Evolutionary conservation across 1,284 basidiomycete genomes (phyloP), one percentile per base, ranked within the genome.

Genomic region (Baeospora myosura): DNA sequence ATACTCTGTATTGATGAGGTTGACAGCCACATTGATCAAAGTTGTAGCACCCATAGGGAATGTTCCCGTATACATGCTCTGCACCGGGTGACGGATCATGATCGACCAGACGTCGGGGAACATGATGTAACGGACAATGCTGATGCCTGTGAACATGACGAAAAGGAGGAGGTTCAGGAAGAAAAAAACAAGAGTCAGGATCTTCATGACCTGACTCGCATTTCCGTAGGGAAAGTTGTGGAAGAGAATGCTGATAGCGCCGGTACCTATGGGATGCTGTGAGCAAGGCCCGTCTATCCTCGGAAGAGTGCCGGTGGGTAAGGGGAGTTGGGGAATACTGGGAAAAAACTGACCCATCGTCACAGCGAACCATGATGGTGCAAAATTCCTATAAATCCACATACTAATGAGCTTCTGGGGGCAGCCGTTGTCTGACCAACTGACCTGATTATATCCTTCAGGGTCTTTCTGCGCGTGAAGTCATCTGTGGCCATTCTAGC

Each of bases 11-110:
- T 72, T 55, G 18, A 78, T 60, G 26, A 72, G 56, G 18, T 62
- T 55, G 14, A 72, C 63, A 2, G 71, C 63, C 31, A 71, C 60
- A 30, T 68, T 75, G 43, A 88, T 69, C 24, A 88, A 63, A 0
- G 86, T 88, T 0, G 75, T 69, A 10, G 73, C 68, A 3, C 76
- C 84, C 83, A 88, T 88, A 0, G 82, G 76, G 40, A 82, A 74
- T 20, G 74, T 76, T 8, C 79, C 79, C 22, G 79, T 67, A 54
- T 76, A 89, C 40, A 89, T 65, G 48, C 81, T 78, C 40, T 81
- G 76, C 0, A 69, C 63, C 3, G 81, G 76, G 54, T 89, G 77
- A 12, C 59, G 64, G 17, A 83, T 53, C 61, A 81, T 74, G 3
- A 69, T 57, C 6, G 31, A 45, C 70, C 83, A 83, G 24, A 79